Evolutionary conservation across 441 rosid species (phyloP).

Genomic region (Erodium chrysanthum): DNA sequence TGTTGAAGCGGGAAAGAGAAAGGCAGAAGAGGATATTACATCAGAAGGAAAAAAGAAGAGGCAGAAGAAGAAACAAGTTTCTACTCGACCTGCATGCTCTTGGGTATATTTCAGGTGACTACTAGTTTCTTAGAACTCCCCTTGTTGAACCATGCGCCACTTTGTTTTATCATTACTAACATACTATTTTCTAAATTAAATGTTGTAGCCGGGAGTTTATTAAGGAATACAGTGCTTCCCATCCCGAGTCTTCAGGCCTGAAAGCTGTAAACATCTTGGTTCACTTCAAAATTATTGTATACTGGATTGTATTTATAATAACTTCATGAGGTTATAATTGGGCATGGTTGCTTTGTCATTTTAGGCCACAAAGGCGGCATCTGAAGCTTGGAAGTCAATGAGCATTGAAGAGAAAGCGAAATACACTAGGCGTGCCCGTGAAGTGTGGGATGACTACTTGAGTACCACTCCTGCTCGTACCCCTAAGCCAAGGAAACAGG

Average conservation of each 20-base stretch:
- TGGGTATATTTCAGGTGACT: conserved; percentile 42
- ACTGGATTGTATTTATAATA: background rate
- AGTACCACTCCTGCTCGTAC: conserved; percentile 28
- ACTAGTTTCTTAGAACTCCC: background rate
- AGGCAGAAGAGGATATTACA: conserved; percentile 20
- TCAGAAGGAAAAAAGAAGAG: conserved; percentile 27
- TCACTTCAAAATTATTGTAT: conserved; percentile 4
- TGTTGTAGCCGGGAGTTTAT: conserved; percentile 36
- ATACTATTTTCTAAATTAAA: conserved; percentile 15
- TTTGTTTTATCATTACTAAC: background rate
- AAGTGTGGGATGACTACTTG: conserved; percentile 43
- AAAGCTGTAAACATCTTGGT: conserved; percentile 34
- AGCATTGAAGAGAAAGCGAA: conserved; percentile 36
- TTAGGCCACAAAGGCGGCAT: conserved; percentile 44
- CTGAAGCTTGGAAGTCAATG: conserved; percentile 42
- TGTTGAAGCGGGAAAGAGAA: conserved; percentile 15
- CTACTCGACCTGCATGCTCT: conserved; percentile 39
- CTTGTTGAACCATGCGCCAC: background rate
- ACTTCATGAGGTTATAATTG: background rate
- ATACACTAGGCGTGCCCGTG: conserved; percentile 37
- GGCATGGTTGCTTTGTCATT: conserved; percentile 10
- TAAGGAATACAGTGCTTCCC: conserved; percentile 37
- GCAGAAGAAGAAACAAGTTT: conserved; percentile 27
- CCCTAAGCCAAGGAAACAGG: conserved; percentile 40
- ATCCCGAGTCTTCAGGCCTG: conserved; percentile 41